A percentile compares a stretch with the other conserved stretches of the same genome.
Conservation (phyloP, 306 rosid genomes). For the Vigna trinervia region DNA sequence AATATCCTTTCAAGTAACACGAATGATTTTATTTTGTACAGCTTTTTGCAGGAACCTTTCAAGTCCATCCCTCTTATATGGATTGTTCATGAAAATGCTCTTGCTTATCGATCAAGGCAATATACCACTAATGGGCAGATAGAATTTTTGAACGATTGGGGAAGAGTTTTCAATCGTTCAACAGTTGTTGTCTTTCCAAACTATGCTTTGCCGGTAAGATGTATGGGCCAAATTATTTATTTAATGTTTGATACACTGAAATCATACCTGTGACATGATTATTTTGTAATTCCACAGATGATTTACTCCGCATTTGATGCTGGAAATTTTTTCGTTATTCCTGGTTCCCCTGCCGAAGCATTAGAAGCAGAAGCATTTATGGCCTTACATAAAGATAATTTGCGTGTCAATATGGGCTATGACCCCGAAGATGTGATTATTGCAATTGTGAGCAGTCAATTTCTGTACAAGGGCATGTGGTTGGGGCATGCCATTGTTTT, state of each 20-base stretch:
- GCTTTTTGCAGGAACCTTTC: slow-evolving; percentile 98
- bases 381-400: slow-evolving; percentile 56
- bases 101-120: slow-evolving; percentile 73
- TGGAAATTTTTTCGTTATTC: slow-evolving; percentile 89
- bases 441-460: slow-evolving; percentile 89
- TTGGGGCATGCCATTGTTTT: slow-evolving; percentile 89
- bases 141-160: slow-evolving; percentile 89
- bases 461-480: slow-evolving; percentile 90
- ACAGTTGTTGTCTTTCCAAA: slow-evolving; percentile 93
- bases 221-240: slow-evolving; percentile 35
- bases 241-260: slow-evolving; percentile 15
- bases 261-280: slow-evolving; percentile 34
- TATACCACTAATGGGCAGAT: slow-evolving; percentile 58
- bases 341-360: slow-evolving; percentile 82
- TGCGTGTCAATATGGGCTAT: slow-evolving; percentile 67
- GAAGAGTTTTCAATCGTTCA: slow-evolving; percentile 84
- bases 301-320: slow-evolving; percentile 80
- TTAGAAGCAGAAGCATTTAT: slow-evolving; percentile 67
- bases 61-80: slow-evolving; percentile 87
- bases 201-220: slow-evolving; percentile 87
- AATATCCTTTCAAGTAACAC: slow-evolving; percentile 47
- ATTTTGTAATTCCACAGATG: slow-evolving; percentile 68
- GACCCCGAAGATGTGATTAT: slow-evolving; percentile 67
- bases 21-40: slow-evolving; percentile 75
- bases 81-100: slow-evolving; percentile 80